A percentile compares a stretch with the other conserved stretches of the same genome.
Evolutionary conservation across 1,139 yeast genomes (phyloP).

Genomic region (Entelexis paramagnoliae): DNA sequence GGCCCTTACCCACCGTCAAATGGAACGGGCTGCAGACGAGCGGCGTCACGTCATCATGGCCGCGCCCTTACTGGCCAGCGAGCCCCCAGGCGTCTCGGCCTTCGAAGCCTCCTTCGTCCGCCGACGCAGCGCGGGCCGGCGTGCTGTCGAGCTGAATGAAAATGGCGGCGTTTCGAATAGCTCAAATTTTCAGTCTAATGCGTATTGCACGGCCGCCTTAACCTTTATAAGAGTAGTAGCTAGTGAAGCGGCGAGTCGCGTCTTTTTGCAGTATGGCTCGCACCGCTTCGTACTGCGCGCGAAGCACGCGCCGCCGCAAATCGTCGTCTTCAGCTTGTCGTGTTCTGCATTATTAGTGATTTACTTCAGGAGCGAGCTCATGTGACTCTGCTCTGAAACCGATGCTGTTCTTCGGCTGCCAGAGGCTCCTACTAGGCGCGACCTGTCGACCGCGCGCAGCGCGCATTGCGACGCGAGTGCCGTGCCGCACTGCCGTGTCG

Average conservation of each 20-base stretch:
- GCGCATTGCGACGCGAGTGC: background rate
- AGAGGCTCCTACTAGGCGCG: background rate
- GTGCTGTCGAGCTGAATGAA: no score
- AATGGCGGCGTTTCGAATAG: no score
- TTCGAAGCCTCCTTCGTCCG: no score
- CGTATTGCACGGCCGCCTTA: no score
- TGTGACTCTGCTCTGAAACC: background rate
- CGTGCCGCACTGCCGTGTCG: constrained; percentile 17
- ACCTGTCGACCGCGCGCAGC: background rate
- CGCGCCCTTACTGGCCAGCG: background rate
- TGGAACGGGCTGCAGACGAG: background rate
- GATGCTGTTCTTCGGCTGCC: background rate
- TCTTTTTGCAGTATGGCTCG: no score
- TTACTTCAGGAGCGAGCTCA: background rate
- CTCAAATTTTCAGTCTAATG: no score
- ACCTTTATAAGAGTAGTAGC: no score
- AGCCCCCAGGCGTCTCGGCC: background rate
- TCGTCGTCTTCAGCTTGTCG: no score
- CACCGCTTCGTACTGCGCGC: no score
- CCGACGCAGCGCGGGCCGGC: no score
- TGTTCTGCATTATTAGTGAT: background rate
- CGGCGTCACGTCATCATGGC: background rate
- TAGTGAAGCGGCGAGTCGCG: no score
- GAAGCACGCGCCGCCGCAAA: no score
- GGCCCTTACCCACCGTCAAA: background rate